Evolutionary conservation across 2,329 filamentous ascomycete genomes (phyloP).

Genomic region (Sporothrix curviconia): DNA sequence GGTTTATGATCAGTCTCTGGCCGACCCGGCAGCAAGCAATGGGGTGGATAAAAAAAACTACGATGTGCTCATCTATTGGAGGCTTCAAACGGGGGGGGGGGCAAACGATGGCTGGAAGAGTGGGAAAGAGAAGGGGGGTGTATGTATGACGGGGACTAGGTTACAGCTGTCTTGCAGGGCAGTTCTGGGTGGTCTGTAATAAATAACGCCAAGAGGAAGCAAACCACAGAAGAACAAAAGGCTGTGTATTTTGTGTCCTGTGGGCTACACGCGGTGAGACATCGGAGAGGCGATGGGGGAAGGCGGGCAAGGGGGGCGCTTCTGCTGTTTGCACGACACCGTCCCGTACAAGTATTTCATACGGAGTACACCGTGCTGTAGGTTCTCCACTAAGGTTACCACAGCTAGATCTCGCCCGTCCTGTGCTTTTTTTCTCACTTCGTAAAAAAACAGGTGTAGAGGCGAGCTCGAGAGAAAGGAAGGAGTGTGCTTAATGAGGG

Average conservation of each 20-base stretch:
- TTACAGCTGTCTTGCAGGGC: background rate
- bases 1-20: conserved; percentile 15
- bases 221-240: background rate
- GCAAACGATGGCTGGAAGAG: background rate
- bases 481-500: background rate
- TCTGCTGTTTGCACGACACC: background rate
- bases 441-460: background rate
- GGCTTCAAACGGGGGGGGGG: conserved; percentile 7
- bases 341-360: no score
- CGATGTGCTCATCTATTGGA: conserved; percentile 10
- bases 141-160: background rate
- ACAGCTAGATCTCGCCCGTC: background rate
- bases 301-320: background rate
- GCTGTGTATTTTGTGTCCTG: conserved; percentile 27
- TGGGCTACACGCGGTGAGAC: conserved; percentile 26
- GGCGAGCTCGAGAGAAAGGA: background rate
- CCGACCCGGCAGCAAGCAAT: background rate
- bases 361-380: conserved; percentile 4
- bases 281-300: conserved; percentile 21
- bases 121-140: background rate
- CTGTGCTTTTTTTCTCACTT: background rate
- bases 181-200: background rate
- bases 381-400: conserved; percentile 1
- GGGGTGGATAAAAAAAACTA: conserved; percentile 13
- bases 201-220: background rate